Base-by-base conservation (phyloP, 805 yeast genomes). In the Lipomyces starkeyi region DNA sequence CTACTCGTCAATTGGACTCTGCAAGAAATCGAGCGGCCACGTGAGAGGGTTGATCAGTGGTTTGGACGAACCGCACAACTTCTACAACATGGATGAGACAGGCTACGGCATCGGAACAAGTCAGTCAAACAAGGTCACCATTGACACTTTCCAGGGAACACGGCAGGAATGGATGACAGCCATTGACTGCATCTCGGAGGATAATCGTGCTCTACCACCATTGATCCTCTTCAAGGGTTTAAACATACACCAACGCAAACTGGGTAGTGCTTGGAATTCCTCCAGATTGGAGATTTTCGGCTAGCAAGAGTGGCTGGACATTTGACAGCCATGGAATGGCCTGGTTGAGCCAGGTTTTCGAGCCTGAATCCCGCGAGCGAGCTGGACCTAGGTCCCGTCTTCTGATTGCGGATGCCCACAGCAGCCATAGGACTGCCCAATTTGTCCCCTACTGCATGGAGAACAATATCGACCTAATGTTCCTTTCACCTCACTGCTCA, bases 51-150 rank as follows among this genome's bases (percentile, higher is more conserved):
- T 13, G 53, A 47, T 14, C 53, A 47, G 11, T 47, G 8, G 53
- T 47, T 47, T 47, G 53, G 53, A n/a, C 8, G 22, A 47, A 47
- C 53, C n/a, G n/a, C 53, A 14, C 14, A 47, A 47, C 14, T 1
- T 47, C 8, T 13, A 9, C 53, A 47, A 47, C 53, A 47, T 47
- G 53, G 53, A 47, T 47, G 53, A 47, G 4, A 4, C 27, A 47
- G 53, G 53, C 53, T 47, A 47, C 53, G 53, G 53, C 53, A 47
- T 47, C 53, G 11, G 53, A 47, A 47, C 53, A 47, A 47, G 53
- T n/a, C 14, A 25, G 27, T 25, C 27, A 25, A 8, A 9, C 53
- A 47, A 47, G 17, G 17, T 47, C 4, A 47, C 4, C 4, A 47
- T 47, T 13, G 53, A 47, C 14, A 47, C 53, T 47, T 47, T 47